Base-by-base conservation (phyloP, 2,329 filamentous ascomycete species). In the Epichloe brachyelytri region DNA sequence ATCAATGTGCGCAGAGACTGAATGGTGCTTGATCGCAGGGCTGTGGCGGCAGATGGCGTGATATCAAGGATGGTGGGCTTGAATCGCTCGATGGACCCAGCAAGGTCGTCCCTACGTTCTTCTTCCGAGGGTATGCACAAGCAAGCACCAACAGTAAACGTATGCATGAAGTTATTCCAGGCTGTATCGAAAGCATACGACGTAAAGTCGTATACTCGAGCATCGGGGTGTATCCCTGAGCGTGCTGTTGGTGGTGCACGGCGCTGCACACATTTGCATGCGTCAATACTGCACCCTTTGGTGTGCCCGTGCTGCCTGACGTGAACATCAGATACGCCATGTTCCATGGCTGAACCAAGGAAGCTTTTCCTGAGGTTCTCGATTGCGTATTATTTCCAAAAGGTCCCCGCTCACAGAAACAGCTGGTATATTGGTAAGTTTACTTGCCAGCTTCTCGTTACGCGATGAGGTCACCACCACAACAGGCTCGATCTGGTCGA, bases 241-340 rank as follows among this genome's bases (percentile, higher is more conserved):
- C 45, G n/a, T 51, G 46, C 8, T 55, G 51, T 45, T 53, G 61
- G 43, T 55, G 55, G 15, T 37, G 44, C 39, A 59, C 47, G 12
- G 58, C 52, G 37, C 52, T 58, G 40, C 53, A 52, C 10, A 61
- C 52, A 49, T 57, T 55, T 5, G 50, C 22, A 26, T 63, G 61
- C 14, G 55, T 57, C 19, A 60, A 51, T 3, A 59, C 49, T 2
- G 57, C 57, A n/a, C 61, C 61, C 37, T 63, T 63, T 5, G 61
- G 59, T 5, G 53, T 57, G 2, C 60, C 57, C 12, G 57, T 59
- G 11, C 49, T 57, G 4, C 57, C 57, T 3, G 55, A 57, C 4
- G 55, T 58, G 36, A 60, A 61, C 10, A 59, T 36, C 3, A 59
- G 39, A 36, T 62, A 62, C 1, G 41, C 36, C 12, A 17, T 47